phyloP scores from a whole-genome alignment of 2,329 filamentous ascomycete genomes.

The Fusarium nelsonii region DNA sequence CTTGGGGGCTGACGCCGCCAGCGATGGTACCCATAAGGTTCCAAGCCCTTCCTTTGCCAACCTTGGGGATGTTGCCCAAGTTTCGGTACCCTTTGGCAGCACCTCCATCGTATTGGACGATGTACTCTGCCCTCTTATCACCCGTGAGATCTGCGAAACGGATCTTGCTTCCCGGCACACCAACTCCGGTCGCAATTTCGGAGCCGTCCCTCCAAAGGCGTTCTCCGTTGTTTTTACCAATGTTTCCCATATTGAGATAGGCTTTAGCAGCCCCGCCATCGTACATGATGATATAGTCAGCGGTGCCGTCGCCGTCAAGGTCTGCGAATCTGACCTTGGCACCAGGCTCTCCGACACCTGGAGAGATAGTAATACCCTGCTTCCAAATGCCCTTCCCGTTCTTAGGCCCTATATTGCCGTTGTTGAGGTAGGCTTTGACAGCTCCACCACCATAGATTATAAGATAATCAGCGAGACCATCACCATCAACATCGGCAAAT shows the following conservation, averaged over 20 bases:
- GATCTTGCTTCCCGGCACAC: conserved; percentile 21
- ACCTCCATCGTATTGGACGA: conserved; percentile 26
- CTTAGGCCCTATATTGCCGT: not conserved
- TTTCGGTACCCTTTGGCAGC: conserved; percentile 22
- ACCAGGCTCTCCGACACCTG: conserved; percentile 12
- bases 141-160: conserved; percentile 26
- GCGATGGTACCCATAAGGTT: conserved; percentile 27
- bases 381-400: conserved; percentile 12
- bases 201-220: conserved; percentile 34
- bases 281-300: conserved; percentile 20
- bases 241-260: conserved; percentile 27
- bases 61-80: conserved; percentile 7
- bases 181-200: conserved; percentile 8
- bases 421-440: not conserved
- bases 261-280: conserved; percentile 24
- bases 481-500: conserved; percentile 32
- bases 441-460: conserved; percentile 36
- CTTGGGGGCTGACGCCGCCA: conserved; percentile 16
- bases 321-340: conserved; percentile 33
- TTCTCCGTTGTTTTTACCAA: not conserved
- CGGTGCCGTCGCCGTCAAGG: conserved; percentile 31
- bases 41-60: conserved; percentile 12
- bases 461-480: conserved; percentile 32
- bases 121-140: conserved; percentile 23
- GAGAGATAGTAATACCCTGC: conserved; percentile 5